phyloP scores from a whole-genome alignment of 2,329 filamentous ascomycete genomes.

The Trichoderma sp. region DNA sequence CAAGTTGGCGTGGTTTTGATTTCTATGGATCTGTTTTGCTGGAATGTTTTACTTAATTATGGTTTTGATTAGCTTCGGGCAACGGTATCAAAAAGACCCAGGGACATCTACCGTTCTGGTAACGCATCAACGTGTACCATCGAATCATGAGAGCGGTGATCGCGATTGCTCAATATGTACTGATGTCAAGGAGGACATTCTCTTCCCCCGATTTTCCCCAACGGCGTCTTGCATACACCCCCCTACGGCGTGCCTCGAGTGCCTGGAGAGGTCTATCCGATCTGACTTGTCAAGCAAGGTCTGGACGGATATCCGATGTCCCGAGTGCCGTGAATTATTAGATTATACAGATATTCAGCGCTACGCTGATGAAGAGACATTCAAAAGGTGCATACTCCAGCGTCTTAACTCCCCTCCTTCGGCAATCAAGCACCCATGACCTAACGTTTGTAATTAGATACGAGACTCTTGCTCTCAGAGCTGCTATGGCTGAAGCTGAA shows the following conservation, averaged over 20 bases:
- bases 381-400: conserved; percentile 36
- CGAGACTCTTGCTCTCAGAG: conserved; percentile 42
- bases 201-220: conserved; percentile 34
- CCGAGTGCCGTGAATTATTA: conserved; percentile 46
- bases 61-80: conserved; percentile 29
- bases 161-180: conserved; percentile 38
- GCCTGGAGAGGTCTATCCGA: conserved; percentile 35
- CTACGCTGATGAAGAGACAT: conserved; percentile 43
- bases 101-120: conserved; percentile 30
- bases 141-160: conserved; percentile 24
- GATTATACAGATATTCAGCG: conserved; percentile 43
- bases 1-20: neutral
- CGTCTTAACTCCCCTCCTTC: neutral
- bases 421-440: neutral
- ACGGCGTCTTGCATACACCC: conserved; percentile 35
- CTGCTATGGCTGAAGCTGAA: conserved; percentile 40
- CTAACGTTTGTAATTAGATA: conserved; percentile 32
- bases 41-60: conserved; percentile 11
- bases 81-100: conserved; percentile 32
- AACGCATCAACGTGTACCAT: conserved; percentile 30
- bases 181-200: conserved; percentile 29
- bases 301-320: conserved; percentile 50
- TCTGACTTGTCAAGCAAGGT: conserved; percentile 34
- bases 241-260: conserved; percentile 35
- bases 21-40: neutral